These are phyloP conservation scores for Eutrema yunnanense DNA, from an alignment of 345 rosid species.

Conservation along the genomic window DNA sequence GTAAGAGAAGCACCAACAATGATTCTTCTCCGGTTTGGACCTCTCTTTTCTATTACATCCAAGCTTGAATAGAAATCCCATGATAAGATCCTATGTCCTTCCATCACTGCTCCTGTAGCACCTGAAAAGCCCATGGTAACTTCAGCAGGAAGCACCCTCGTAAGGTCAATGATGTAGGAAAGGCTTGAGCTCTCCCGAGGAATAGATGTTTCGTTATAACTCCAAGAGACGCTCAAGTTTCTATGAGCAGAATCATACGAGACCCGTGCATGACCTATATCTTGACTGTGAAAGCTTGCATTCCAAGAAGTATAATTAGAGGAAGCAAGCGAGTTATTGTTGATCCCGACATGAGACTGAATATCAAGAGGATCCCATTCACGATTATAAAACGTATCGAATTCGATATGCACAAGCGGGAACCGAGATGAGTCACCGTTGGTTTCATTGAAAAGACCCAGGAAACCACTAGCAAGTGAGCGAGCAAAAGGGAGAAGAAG, in stretches of 20 bases:
- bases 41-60: neutral
- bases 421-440: neutral
- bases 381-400: neutral
- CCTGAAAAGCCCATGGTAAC: neutral
- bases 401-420: neutral
- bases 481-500: neutral
- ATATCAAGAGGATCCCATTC: neutral
- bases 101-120: neutral
- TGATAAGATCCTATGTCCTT: neutral
- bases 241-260: neutral
- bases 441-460: neutral
- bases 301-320: neutral
- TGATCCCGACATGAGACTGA: neutral
- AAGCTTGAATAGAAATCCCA: neutral
- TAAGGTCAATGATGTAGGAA: constrained; percentile 5
- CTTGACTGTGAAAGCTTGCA: neutral
- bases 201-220: neutral
- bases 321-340: neutral
- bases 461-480: neutral
- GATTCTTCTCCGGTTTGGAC: neutral
- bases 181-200: neutral
- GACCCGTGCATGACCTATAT: neutral
- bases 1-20: neutral
- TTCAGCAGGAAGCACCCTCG: constrained; percentile 2
- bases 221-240: neutral